Conservation (phyloP, 257 asterid genomes). For the Avicennia marina region DNA sequence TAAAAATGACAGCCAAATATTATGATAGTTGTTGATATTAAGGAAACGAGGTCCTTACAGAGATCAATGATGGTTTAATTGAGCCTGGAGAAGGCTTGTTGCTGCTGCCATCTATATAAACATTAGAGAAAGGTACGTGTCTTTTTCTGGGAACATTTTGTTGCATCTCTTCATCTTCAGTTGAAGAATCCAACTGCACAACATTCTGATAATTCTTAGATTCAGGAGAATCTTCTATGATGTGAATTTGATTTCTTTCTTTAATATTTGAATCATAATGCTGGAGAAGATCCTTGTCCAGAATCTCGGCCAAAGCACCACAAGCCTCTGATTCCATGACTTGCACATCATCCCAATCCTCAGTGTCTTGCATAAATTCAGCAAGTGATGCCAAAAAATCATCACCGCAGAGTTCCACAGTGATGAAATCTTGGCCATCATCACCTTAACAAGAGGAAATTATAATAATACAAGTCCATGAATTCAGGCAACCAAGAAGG, state of each 20-base stretch:
- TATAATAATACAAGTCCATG: background rate
- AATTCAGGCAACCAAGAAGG: constrained; percentile 1
- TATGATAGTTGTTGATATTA: constrained; percentile 7
- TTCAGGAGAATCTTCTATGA: constrained; percentile 56
- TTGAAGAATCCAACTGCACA: constrained; percentile 55
- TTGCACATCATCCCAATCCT: constrained; percentile 95
- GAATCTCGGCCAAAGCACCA: constrained; percentile 63
- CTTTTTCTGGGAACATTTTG: constrained; percentile 21
- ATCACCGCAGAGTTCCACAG: constrained; percentile 88
- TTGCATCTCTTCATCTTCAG: constrained; percentile 46
- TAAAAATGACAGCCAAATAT: background rate
- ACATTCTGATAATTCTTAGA: constrained; percentile 29
- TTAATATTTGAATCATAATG: constrained; percentile 25
- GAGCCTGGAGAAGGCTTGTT: constrained; percentile 34
- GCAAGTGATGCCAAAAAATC: constrained; percentile 89
- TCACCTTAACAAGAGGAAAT: constrained; percentile 49
- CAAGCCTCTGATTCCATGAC: constrained; percentile 89
- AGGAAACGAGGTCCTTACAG: constrained; percentile 36
- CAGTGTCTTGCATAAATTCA: constrained; percentile 63
- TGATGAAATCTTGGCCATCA: constrained; percentile 77
- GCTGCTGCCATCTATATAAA: constrained; percentile 19
- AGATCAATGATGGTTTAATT: constrained; percentile 26
- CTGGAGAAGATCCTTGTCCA: constrained; percentile 42
- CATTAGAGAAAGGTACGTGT: constrained; percentile 24
- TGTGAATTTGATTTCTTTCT: constrained; percentile 32